Evolutionary conservation across 2,329 filamentous ascomycete species (phyloP), one percentile per base, ranked within the genome.

Genomic region (Penicillium sp.): DNA sequence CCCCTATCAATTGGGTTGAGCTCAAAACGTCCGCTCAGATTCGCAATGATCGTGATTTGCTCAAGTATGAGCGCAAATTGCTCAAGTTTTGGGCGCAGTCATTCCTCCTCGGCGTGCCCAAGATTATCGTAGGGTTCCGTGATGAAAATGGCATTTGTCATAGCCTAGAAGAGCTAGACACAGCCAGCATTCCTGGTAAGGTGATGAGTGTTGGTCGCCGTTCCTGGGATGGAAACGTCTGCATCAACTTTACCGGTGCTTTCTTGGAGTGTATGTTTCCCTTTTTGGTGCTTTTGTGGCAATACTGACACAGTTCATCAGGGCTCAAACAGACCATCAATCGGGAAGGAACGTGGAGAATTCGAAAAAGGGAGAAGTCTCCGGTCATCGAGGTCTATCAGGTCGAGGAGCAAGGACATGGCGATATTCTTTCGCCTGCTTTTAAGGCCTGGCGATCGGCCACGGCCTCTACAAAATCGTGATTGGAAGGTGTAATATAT

Each of bases 81-180:
- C 83, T 96, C 74, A 95, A 95, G 67, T 96, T 93, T 75, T 99
- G 94, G 94, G 90, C 93, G 13, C 94, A 97, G 72, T 96, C 90
- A 0, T 99, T 96, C 68, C 80, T 99, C 2, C 85, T 99, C 2
- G 93, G 93, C 38, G 92, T 97, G 1, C 91, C 91, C 0, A 94
- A 87, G 62, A 90, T 99, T 61, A 85, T 97, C 42, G 89, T 99
- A 29, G 94, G 94, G 0, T 97, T 94, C 70, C 86, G 94, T 44
- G 86, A 83, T 32, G 84, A 81, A 52, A 68, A 86, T 51, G 93
- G 94, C 7, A 82, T 90, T 49, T 78, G 99, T 19, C 79, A 81
- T 44, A 80, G 83, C 11, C 69, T 95, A 11, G 84, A 96, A 69
- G 90, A 96, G 67, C 83, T 96, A 30, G 84, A 90, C 56, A 97